phyloP scores from a whole-genome alignment of 148 eudicot genomes.

The Pouteria glomerata region DNA sequence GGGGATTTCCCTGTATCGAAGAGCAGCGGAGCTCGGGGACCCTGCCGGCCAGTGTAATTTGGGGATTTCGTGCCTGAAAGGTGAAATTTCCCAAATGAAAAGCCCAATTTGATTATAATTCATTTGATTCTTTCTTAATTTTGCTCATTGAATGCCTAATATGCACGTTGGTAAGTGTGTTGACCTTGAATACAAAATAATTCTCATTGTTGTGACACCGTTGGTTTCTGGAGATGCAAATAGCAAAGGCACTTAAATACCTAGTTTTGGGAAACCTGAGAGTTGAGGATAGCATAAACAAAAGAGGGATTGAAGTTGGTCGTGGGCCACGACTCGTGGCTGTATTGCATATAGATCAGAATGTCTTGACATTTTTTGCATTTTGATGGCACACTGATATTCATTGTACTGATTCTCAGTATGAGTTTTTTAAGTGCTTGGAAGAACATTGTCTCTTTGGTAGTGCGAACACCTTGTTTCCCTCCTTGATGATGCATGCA shows the following conservation, averaged over 20 bases:
- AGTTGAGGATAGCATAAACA: background rate
- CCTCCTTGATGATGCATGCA: no score
- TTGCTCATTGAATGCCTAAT: no score
- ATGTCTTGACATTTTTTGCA: no score
- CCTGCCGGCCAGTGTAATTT: conserved; percentile 81
- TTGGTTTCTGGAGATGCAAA: background rate
- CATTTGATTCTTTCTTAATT: background rate
- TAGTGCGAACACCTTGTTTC: no score
- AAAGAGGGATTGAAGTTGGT: background rate
- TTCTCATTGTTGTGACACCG: background rate
- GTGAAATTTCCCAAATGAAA: conserved; percentile 20
- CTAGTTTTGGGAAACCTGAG: background rate
- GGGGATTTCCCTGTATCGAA: conserved; percentile 45
- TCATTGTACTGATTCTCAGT: no score
- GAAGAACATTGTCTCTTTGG: no score
- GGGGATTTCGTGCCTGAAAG: conserved; percentile 78
- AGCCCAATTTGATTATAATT: background rate
- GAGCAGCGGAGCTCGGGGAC: conserved; percentile 77
- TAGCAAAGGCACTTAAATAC: background rate
- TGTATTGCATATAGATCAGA: no score
- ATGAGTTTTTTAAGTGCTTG: no score
- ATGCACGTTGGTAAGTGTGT: background rate
- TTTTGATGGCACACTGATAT: no score
- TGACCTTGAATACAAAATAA: background rate
- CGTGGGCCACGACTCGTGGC: no score